Conservation (phyloP, 192 early-diverging fungal species). For the Geranomyces michiganensis region DNA sequence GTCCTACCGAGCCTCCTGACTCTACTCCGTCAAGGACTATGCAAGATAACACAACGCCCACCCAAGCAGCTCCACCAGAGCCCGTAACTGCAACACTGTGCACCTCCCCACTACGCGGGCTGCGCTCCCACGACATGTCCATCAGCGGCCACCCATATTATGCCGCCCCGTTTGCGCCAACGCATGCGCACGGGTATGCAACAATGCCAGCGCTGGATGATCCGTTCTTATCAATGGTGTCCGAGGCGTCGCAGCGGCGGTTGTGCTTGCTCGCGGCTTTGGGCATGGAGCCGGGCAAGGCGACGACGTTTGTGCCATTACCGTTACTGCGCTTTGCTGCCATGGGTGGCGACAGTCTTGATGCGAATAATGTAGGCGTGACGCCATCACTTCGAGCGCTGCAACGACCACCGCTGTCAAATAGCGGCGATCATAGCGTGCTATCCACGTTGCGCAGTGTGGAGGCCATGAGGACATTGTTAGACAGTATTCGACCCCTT, state of each 20-base stretch:
- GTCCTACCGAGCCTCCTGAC: no score
- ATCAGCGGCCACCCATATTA: neutral
- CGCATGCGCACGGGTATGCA: neutral
- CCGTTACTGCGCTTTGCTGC: conserved; percentile 15
- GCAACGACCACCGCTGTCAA: no score
- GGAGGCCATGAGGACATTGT: conserved; percentile 8
- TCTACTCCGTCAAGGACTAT: no score
- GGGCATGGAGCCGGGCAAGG: neutral
- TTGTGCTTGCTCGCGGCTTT: neutral
- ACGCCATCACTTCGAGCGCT: no score
- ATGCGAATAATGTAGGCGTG: no score
- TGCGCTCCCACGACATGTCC: neutral
- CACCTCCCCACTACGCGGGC: neutral
- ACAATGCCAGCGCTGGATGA: conserved; percentile 9
- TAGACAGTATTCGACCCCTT: conserved; percentile 11
- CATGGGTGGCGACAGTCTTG: neutral
- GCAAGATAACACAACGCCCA: no score
- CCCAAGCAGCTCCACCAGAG: neutral
- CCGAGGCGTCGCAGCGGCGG: conserved; percentile 11
- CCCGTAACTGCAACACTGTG: conserved; percentile 1
- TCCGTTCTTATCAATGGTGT: conserved; percentile 18
- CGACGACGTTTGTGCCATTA: conserved; percentile 8
- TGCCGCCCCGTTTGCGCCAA: conserved; percentile 10
- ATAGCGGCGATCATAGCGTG: neutral
- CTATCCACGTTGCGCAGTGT: neutral